These are phyloP conservation scores for Rutidosis leptorrhynchoides DNA, from an alignment of 129 eudicot genomes.

Conservation along the genomic window DNA sequence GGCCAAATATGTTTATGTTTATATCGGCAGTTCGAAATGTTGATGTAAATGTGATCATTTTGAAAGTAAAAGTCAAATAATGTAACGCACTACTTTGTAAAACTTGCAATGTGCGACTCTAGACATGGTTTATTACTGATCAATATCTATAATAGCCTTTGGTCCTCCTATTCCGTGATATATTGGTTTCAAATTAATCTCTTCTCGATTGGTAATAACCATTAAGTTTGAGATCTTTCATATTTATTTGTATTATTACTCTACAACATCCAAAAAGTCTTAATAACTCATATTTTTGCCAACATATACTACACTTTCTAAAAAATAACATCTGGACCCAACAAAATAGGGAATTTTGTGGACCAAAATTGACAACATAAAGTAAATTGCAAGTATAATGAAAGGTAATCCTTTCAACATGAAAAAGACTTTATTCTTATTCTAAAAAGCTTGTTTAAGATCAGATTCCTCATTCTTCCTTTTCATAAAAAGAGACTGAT, in stretches of 20 bases:
- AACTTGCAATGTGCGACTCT: conserved; percentile 3
- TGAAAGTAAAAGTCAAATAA: neutral
- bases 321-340: conserved; percentile 1
- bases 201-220: neutral
- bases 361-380: conserved; percentile 11
- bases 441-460: neutral
- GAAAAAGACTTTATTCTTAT: neutral
- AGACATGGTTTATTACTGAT: neutral
- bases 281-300: neutral
- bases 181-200: neutral
- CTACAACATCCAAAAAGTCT: neutral
- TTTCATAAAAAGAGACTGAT: neutral
- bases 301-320: neutral
- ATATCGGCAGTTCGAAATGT: conserved; percentile 7
- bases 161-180: conserved; percentile 3
- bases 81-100: neutral
- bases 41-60: conserved; percentile 4
- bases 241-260: neutral
- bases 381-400: conserved; percentile 12
- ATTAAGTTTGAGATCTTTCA: neutral
- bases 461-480: neutral
- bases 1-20: conserved; percentile 7
- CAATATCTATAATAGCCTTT: conserved; percentile 17
- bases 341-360: conserved; percentile 12
- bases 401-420: conserved; percentile 7